These are phyloP conservation scores for Agapanthus africanus DNA, from an alignment of 106 monocot species.

Conservation along the genomic window DNA sequence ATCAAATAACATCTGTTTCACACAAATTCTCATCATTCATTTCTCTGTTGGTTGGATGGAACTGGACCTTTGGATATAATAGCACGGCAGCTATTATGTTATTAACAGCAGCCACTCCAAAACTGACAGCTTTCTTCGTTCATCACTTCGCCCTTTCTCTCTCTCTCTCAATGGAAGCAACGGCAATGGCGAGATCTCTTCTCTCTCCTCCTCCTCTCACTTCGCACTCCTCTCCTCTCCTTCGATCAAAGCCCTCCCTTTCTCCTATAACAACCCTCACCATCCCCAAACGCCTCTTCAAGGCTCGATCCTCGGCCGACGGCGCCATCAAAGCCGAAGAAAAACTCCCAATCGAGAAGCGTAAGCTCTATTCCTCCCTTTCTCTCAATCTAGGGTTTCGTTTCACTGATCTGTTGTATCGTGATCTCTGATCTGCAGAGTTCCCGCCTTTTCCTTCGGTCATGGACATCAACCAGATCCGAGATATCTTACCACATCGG, in stretches of 20 bases:
- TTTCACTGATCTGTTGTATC: background rate
- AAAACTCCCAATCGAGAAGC: slow-evolving; percentile 67
- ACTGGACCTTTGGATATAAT: too few species aligned
- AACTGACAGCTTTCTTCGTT: too few species aligned
- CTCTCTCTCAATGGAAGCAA: slow-evolving; percentile 18
- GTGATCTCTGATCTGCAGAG: too few species aligned
- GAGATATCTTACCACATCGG: slow-evolving; percentile 84
- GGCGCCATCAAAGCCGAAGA: slow-evolving; percentile 11
- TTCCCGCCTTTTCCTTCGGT: slow-evolving; percentile 53
- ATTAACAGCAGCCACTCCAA: too few species aligned
- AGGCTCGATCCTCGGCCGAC: background rate
- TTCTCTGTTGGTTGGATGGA: too few species aligned
- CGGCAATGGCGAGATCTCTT: slow-evolving; percentile 14
- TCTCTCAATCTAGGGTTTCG: background rate
- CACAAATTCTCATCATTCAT: too few species aligned
- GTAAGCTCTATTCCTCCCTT: slow-evolving; percentile 1
- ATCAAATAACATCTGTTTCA: too few species aligned
- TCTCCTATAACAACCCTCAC: background rate
- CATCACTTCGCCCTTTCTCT: too few species aligned
- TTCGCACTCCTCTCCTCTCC: background rate
- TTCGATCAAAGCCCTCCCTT: background rate
- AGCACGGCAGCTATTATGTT: too few species aligned
- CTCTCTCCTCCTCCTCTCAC: background rate
- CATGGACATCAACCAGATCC: slow-evolving; percentile 90
- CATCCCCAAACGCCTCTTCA: background rate